These are phyloP conservation scores for Microsporum canis DNA, from an alignment of 2,329 filamentous ascomycete species.

Conservation along the genomic window DNA sequence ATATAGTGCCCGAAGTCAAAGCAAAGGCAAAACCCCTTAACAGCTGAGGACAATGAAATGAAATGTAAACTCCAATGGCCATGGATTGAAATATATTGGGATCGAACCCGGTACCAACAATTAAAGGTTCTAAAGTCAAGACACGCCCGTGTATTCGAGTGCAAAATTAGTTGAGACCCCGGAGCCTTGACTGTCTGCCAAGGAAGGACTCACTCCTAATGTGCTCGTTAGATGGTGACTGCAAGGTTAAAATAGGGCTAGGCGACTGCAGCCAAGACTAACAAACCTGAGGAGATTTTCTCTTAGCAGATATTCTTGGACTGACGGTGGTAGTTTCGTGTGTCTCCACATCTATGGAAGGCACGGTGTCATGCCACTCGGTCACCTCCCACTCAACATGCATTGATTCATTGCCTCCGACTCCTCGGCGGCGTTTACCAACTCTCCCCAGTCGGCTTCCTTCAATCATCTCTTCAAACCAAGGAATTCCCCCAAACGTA, in stretches of 20 bases:
- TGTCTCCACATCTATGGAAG: background rate
- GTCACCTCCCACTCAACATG: constrained; percentile 73
- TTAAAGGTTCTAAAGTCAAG: background rate
- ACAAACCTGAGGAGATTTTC: constrained; percentile 14
- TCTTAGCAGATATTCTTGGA: constrained; percentile 11
- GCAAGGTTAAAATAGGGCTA: background rate
- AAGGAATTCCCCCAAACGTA: constrained; percentile 53
- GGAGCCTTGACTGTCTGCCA: background rate
- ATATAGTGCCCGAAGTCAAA: background rate
- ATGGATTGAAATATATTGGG: background rate
- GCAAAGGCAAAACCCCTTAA: background rate
- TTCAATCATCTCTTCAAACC: constrained; percentile 74
- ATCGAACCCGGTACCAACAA: background rate
- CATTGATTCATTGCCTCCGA: constrained; percentile 52
- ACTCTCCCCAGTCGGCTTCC: constrained; percentile 61
- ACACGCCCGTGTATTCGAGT: background rate
- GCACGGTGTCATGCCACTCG: constrained; percentile 51
- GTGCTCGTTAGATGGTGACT: background rate
- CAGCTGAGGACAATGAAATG: background rate
- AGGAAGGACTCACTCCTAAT: background rate
- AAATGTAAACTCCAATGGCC: background rate
- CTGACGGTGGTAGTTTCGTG: constrained; percentile 1
- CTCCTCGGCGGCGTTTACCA: constrained; percentile 48
- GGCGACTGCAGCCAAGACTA: background rate
- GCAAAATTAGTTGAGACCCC: background rate